Percentiles rank a stretch among this genome's conserved stretches.
These are phyloP conservation scores for Flaveria sonorensis DNA, from an alignment of 129 eudicot species.

Conservation along the genomic window DNA sequence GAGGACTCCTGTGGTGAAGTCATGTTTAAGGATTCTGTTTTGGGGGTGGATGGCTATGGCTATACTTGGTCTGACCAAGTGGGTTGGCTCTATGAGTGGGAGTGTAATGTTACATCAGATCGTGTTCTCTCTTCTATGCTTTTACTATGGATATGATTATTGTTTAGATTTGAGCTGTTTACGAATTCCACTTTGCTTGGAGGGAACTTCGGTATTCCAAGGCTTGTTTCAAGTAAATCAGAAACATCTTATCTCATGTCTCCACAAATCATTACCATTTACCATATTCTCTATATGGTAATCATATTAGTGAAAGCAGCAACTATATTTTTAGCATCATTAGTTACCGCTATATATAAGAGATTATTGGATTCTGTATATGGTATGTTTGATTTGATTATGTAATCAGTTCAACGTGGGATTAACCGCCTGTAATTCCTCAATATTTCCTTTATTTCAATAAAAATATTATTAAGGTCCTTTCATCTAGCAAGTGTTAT, in stretches of 20 bases:
- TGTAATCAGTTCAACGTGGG: no score
- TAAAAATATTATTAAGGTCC: not conserved
- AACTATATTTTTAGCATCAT: not conserved
- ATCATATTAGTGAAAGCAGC: not conserved
- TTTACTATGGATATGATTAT: no score
- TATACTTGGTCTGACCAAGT: conserved; percentile 39
- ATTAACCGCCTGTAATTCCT: not conserved
- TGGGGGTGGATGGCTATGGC: conserved; percentile 47
- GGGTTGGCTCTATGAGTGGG: conserved; percentile 29
- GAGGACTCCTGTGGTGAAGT: conserved; percentile 25
- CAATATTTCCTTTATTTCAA: not conserved
- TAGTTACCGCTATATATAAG: not conserved
- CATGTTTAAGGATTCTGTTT: conserved; percentile 31
- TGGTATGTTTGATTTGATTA: no score
- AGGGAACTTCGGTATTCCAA: not conserved
- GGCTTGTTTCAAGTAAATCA: not conserved
- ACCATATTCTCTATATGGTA: not conserved
- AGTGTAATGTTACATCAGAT: conserved; percentile 12
- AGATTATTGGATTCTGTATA: not conserved
- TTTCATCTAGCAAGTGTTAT: not conserved
- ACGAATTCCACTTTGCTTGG: not conserved
- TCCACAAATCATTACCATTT: not conserved
- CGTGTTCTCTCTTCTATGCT: not conserved
- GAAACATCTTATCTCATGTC: conserved; percentile 6
- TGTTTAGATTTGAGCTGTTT: not conserved